Evolutionary conservation across 202 grass and related monocot species (phyloP).

Genomic region (Thinopyrum obtusiflorum): DNA sequence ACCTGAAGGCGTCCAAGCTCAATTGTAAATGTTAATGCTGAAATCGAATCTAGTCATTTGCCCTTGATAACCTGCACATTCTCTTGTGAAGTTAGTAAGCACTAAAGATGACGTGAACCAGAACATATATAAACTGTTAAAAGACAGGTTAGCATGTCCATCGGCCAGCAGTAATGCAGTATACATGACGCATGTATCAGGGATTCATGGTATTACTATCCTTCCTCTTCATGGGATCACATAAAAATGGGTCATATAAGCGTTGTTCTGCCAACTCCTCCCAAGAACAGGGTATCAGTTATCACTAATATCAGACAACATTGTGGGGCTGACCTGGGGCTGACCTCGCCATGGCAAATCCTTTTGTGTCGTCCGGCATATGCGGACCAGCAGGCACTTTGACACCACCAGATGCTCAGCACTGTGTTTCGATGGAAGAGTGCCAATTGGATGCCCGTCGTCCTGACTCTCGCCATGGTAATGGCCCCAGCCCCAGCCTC

Average conservation of each 20-base stretch:
- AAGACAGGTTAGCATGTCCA: background rate
- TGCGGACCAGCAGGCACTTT: slow-evolving; percentile 69
- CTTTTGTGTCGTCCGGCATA: slow-evolving; percentile 87
- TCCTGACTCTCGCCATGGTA: slow-evolving; percentile 23
- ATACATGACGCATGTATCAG: slow-evolving; percentile 19
- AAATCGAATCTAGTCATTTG: too few relatives aligned
- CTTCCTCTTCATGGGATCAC: background rate
- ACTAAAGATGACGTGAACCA: too few relatives aligned
- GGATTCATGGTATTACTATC: background rate
- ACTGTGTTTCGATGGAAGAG: slow-evolving; percentile 39
- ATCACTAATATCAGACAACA: slow-evolving; percentile 12
- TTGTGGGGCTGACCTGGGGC: slow-evolving; percentile 3
- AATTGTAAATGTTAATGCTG: too few relatives aligned
- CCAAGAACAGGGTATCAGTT: background rate
- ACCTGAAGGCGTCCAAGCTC: too few relatives aligned
- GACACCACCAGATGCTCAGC: slow-evolving; percentile 34
- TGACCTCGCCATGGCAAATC: slow-evolving; percentile 82
- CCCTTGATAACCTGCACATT: too few relatives aligned
- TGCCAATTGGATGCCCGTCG: slow-evolving; percentile 29
- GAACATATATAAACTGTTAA: background rate
- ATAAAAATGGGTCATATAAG: slow-evolving; percentile 37
- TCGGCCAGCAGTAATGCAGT: background rate
- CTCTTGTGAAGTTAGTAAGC: too few relatives aligned
- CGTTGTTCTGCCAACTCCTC: background rate
- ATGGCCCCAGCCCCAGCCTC: too few relatives aligned